These are phyloP conservation scores for Cytospora chrysosperma DNA, from an alignment of 2,329 filamentous ascomycete genomes.

Conservation along the genomic window DNA sequence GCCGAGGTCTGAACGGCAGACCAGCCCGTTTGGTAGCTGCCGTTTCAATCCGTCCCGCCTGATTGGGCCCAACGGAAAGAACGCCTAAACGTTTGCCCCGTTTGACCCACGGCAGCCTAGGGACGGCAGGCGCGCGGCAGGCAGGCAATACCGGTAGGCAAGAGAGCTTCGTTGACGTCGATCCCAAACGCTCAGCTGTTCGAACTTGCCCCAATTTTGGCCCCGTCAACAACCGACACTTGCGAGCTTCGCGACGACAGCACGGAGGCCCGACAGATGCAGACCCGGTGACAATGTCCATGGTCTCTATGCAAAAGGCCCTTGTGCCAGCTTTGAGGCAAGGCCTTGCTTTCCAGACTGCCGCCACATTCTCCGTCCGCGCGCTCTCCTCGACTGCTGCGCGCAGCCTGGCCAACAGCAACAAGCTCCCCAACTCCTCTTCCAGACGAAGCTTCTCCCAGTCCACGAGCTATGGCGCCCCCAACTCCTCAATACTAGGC, in stretches of 20 bases:
- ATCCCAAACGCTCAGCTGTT: background rate
- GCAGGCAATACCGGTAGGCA: too few relatives aligned
- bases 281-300: conserved; percentile 26
- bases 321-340: conserved; percentile 20
- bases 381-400: conserved; percentile 13
- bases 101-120: conserved; percentile 2
- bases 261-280: conserved; percentile 17
- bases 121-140: background rate
- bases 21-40: background rate
- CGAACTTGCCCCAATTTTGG: background rate
- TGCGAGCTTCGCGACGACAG: conserved; percentile 7
- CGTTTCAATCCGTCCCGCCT: conserved; percentile 10
- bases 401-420: conserved; percentile 5
- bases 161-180: conserved; percentile 10
- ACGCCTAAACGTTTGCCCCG: background rate
- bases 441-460: conserved; percentile 21
- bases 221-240: conserved; percentile 2
- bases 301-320: conserved; percentile 23
- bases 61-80: conserved; percentile 12
- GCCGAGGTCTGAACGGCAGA: background rate
- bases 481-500: conserved; percentile 27
- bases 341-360: conserved; percentile 11
- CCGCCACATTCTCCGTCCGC: conserved; percentile 10
- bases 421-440: conserved; percentile 8
- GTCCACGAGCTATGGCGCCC: conserved; percentile 25